These are phyloP conservation scores for Gryganskiella cystojenkinii DNA, from an alignment of 192 early-diverging fungal species.

Conservation along the genomic window DNA sequence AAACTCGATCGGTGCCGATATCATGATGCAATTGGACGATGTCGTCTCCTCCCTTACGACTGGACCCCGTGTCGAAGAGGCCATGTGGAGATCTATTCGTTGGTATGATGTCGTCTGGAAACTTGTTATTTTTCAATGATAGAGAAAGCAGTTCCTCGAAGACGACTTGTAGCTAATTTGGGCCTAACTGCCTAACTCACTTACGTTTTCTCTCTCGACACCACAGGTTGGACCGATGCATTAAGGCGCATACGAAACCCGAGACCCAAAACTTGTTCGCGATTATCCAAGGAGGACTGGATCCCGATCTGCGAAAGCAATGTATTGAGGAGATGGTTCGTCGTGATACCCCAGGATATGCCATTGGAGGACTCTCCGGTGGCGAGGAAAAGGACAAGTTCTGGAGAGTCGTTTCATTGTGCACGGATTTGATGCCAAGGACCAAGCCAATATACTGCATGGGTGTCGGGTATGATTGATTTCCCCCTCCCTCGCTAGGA, in stretches of 20 bases:
- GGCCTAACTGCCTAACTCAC: neutral
- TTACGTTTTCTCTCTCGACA: no score
- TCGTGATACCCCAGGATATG: slow-evolving; percentile 85
- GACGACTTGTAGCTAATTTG: neutral
- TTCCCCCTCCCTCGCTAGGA: neutral
- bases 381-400: slow-evolving; percentile 89
- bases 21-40: slow-evolving; percentile 94
- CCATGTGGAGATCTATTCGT: slow-evolving; percentile 89
- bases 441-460: slow-evolving; percentile 92
- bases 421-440: slow-evolving; percentile 83
- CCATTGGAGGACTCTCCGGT: slow-evolving; percentile 87
- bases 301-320: slow-evolving; percentile 71
- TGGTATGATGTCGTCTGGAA: slow-evolving; percentile 60
- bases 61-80: slow-evolving; percentile 87
- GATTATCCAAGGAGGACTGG: slow-evolving; percentile 89
- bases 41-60: slow-evolving; percentile 86
- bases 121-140: neutral
- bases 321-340: slow-evolving; percentile 85
- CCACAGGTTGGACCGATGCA: slow-evolving; percentile 77
- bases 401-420: slow-evolving; percentile 83
- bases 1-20: slow-evolving; percentile 88
- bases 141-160: neutral
- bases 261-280: slow-evolving; percentile 86
- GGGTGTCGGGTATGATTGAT: slow-evolving; percentile 76
- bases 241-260: slow-evolving; percentile 76